Base-by-base conservation (phyloP, 2,329 filamentous ascomycete genomes). In the Thelonectria discophora region DNA sequence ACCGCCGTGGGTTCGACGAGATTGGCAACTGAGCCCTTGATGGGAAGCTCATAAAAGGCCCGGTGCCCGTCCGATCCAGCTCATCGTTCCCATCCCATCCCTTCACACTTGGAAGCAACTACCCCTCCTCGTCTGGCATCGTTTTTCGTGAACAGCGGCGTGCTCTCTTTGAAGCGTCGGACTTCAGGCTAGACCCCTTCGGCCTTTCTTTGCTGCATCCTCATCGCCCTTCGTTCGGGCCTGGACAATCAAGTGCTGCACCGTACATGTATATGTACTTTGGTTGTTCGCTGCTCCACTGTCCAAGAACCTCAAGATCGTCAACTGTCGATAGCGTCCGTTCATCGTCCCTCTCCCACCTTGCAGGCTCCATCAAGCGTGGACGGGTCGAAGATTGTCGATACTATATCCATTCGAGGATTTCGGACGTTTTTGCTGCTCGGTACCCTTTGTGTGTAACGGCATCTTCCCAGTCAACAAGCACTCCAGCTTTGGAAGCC, bases 1-100 rank as follows among this genome's bases (percentile, higher is more conserved):
- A 32, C 27, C 30, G 55, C 17, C 48, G 9, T 34, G 21, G 43
- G 34, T 21, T 50, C 17, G 53, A 51, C 49, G 32, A 18, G 46
- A 43, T 37, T 54, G 17, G 34, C 34, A 24, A 39, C 34, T 17
- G 24, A 34, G 27, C 8, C 37, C 42, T 37, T 20, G 53, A 32
- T 9, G 24, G 24, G 21, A 49, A 50, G 43, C 30, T n/a, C 34
- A 47, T 56, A 56, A 56, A 48, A 39, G 40, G n/a, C 45, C 30
- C n/a, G 32, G 20, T 12, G 34, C 48, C 45, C 54, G 45, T 24
- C 3, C 53, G 34, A 40, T 47, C 50, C 42, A 56, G 30, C 47
- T 39, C 50, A 39, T 53, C 37, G 27, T 43, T 34, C 24, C 20
- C 18, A 42, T 56, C 24, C 53, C 17, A 30, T 50, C 37, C 17